Evolutionary conservation across 257 asterid genomes (phyloP), one percentile per base, ranked within the genome.

Genomic region (Prunella vulgaris): DNA sequence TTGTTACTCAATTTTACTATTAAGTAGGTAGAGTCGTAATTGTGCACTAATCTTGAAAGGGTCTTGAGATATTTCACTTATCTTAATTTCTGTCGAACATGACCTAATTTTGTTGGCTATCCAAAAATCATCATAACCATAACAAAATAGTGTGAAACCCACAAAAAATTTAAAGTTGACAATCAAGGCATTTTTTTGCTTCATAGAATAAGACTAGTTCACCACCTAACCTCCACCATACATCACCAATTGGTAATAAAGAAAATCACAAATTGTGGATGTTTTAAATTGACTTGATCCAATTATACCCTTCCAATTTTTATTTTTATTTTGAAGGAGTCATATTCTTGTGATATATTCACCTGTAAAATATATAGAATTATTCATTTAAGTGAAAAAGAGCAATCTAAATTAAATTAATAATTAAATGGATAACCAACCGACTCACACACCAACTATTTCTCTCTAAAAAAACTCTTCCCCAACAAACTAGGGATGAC

Each of bases 251-350:
- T 76, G 64, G 7, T 40, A 64, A 68, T 66, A 76, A 78, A 80
- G 73, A 58, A 75, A 69, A 18, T 0, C 62, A 77, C 8, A 68
- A 63, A 14, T 27, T 72, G 58, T 48, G 66, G 79, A 69, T 78
- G 77, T 22, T 66, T 69, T 48, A 12, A 64, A 60, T 77, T 84
- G 87, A 84, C 87, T 70, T 17, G 44, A 81, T 72, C 82, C 3
- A 5, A 42, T 17, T 49, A 49, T 2, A 51, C 28, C 58, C 14
- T 8, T 13, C 57, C 13, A n/a, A n/a, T n/a, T n/a, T n/a, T n/a
- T n/a, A n/a, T n/a, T n/a, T n/a, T n/a, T n/a, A n/a, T n/a, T n/a
- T n/a, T n/a, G n/a, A n/a, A n/a, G n/a, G n/a, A n/a, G n/a, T n/a
- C n/a, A n/a, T n/a, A n/a, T n/a, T n/a, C n/a, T n/a, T 14, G 8